These are phyloP conservation scores for Candida broadrunensis DNA, from an alignment of 805 yeast species.

Conservation along the genomic window DNA sequence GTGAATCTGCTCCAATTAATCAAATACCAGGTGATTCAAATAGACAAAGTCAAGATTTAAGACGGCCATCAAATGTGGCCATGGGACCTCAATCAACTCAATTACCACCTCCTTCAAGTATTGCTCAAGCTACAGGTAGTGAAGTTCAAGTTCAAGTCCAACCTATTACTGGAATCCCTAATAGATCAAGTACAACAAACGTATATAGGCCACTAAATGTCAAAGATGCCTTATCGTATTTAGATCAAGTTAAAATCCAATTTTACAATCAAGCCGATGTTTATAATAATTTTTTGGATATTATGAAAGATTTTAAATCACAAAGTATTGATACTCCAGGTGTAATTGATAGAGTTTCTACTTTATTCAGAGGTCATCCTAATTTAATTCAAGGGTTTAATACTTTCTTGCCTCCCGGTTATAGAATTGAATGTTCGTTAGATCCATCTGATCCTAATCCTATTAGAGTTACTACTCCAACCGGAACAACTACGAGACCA, in stretches of 20 bases:
- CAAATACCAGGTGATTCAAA: slow-evolving; percentile 16
- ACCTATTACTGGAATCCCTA: slow-evolving; percentile 31
- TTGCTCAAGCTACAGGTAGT: slow-evolving; percentile 15
- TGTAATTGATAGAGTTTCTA: slow-evolving; percentile 92
- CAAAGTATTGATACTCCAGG: slow-evolving; percentile 98
- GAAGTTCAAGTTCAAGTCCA: slow-evolving; percentile 15
- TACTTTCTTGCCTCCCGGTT: slow-evolving; percentile 96
- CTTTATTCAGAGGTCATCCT: slow-evolving; percentile 89
- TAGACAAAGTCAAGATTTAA: slow-evolving; percentile 18
- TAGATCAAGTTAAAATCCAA: slow-evolving; percentile 93
- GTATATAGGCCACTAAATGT: slow-evolving; percentile 84
- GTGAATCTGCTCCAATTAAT: not conserved
- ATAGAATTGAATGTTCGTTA: slow-evolving; percentile 83
- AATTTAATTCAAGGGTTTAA: slow-evolving; percentile 94
- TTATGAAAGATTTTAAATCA: slow-evolving; percentile 98
- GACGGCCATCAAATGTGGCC: slow-evolving; percentile 22
- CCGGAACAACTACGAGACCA: slow-evolving; percentile 80
- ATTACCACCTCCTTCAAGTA: slow-evolving; percentile 24
- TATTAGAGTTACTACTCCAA: slow-evolving; percentile 91
- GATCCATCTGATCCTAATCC: slow-evolving; percentile 91
- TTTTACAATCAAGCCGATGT: slow-evolving; percentile 92
- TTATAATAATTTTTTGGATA: slow-evolving; percentile 92
- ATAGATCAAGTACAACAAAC: slow-evolving; percentile 38
- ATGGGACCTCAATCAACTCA: slow-evolving; percentile 6
- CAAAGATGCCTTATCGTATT: slow-evolving; percentile 90